phyloP scores from a whole-genome alignment of 495 filamentous ascomycete genomes.

The Penicillium ucsense region DNA sequence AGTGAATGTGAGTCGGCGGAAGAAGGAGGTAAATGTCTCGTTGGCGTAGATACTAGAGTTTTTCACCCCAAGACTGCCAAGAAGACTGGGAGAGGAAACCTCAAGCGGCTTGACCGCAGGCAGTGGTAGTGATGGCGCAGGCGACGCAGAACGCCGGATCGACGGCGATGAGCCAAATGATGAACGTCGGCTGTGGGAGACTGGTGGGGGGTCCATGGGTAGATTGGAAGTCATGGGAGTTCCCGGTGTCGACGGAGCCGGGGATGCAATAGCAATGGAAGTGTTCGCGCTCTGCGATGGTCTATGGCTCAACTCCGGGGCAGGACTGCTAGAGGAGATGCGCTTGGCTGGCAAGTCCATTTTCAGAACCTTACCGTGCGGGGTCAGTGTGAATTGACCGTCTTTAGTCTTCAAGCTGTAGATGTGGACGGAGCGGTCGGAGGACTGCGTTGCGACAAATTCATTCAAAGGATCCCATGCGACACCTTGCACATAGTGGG shows the following conservation, averaged over 20 bases:
- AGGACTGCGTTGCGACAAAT: slow-evolving; percentile 96
- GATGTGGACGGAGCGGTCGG: slow-evolving; percentile 94
- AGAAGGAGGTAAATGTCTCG: slow-evolving; percentile 95
- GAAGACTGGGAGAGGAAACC: slow-evolving; percentile 61
- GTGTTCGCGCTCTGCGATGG: slow-evolving; percentile 49
- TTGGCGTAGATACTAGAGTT: slow-evolving; percentile 94
- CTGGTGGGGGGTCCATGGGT: slow-evolving; percentile 93
- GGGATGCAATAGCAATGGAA: slow-evolving; percentile 60
- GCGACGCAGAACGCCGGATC: slow-evolving; percentile 80
- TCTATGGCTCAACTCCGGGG: slow-evolving; percentile 59
- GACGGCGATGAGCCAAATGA: slow-evolving; percentile 88
- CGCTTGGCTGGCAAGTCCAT: slow-evolving; percentile 87
- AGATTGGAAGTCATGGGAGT: slow-evolving; percentile 82
- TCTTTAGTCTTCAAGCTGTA: slow-evolving; percentile 95
- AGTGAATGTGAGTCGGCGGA: slow-evolving; percentile 85
- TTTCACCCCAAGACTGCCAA: slow-evolving; percentile 54
- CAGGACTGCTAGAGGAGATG: slow-evolving; percentile 87
- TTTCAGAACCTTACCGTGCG: slow-evolving; percentile 65
- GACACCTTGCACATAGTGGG: slow-evolving; percentile 97
- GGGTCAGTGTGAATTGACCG: slow-evolving; percentile 82
- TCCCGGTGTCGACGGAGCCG: slow-evolving; percentile 85
- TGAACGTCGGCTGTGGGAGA: slow-evolving; percentile 84
- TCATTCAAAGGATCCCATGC: slow-evolving; percentile 98
- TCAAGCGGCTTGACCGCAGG: slow-evolving; percentile 96
- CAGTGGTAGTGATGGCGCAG: slow-evolving; percentile 88